Evolutionary conservation across 1,139 yeast genomes (phyloP).

Genomic region (Taphrina wiesneri): DNA sequence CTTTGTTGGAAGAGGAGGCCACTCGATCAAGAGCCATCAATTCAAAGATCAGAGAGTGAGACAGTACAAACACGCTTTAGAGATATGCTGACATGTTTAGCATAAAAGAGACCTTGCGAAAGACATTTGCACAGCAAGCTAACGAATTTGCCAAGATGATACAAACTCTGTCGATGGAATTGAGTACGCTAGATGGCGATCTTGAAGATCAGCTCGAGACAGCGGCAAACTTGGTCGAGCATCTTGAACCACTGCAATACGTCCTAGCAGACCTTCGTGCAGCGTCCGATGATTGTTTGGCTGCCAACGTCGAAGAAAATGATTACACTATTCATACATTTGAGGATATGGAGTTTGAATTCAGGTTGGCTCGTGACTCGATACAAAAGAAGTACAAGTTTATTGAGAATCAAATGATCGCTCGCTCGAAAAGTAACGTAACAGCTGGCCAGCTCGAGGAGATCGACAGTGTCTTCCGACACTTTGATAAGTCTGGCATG

Average conservation of each 20-base stretch:
- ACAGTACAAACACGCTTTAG: not conserved
- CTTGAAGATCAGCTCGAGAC: constrained; percentile 47
- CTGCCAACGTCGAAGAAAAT: constrained; percentile 50
- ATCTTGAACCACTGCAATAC: constrained; percentile 45
- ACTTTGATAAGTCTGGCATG: constrained; percentile 48
- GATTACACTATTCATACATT: constrained; percentile 49
- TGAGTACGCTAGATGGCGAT: constrained; percentile 48
- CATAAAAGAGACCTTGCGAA: constrained; percentile 51
- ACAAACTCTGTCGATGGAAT: constrained; percentile 44
- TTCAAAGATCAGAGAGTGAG: constrained; percentile 44
- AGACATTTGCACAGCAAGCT: constrained; percentile 52
- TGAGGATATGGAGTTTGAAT: constrained; percentile 49
- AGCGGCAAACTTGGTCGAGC: constrained; percentile 45
- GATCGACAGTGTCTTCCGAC: constrained; percentile 50
- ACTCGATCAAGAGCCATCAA: constrained; percentile 46
- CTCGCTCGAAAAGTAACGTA: constrained; percentile 48
- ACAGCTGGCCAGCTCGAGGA: constrained; percentile 51
- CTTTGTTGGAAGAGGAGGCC: constrained; percentile 46
- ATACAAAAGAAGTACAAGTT: constrained; percentile 48
- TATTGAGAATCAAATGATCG: constrained; percentile 50
- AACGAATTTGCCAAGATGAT: constrained; percentile 46
- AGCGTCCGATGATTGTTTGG: constrained; percentile 44
- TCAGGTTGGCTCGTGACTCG: constrained; percentile 47
- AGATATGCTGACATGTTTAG: constrained; percentile 16
- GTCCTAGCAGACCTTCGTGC: constrained; percentile 43